These are phyloP conservation scores for Aspergillus hiratsukae DNA, from an alignment of 2,329 filamentous ascomycete species.

Conservation along the genomic window DNA sequence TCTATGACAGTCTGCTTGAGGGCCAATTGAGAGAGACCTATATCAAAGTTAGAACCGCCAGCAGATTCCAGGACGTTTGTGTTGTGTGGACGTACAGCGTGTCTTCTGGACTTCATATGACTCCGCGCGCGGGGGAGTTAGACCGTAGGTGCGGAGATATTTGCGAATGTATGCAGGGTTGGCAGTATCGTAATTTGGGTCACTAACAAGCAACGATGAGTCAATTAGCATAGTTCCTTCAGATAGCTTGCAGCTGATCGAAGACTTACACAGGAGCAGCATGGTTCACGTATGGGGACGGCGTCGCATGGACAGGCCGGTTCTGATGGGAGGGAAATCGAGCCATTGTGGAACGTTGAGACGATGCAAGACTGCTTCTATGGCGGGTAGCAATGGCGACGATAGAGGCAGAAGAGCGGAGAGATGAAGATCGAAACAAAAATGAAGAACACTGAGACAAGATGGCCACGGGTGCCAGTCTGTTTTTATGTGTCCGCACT, in stretches of 20 bases:
- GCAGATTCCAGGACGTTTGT: conserved; percentile 4
- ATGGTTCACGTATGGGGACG: conserved; percentile 31
- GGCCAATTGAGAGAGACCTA: conserved; percentile 44
- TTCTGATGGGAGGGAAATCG: conserved; percentile 33
- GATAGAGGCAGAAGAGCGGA: conserved; percentile 11
- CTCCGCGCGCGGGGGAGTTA: conserved; percentile 47
- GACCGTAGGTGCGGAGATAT: conserved; percentile 48
- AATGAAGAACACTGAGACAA: conserved; percentile 8
- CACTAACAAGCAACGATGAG: conserved; percentile 21
- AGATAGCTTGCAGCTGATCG: not conserved
- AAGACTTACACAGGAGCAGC: conserved; percentile 29
- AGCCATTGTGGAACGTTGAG: conserved; percentile 31
- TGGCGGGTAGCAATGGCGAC: conserved; percentile 11
- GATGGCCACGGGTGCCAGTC: conserved; percentile 16
- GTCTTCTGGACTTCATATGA: conserved; percentile 47
- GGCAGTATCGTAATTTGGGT: conserved; percentile 46
- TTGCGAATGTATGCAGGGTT: conserved; percentile 48
- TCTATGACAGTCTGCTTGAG: conserved; percentile 46
- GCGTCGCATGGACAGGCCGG: conserved; percentile 33
- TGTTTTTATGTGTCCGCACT: conserved; percentile 32
- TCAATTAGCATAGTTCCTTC: conserved; percentile 4
- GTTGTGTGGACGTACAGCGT: conserved; percentile 35
- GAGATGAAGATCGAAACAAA: conserved; percentile 2
- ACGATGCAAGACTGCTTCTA: conserved; percentile 19
- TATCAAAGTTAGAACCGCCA: not conserved